Conservation (phyloP, 2,329 filamentous ascomycete species). For the Alternaria longipes region DNA sequence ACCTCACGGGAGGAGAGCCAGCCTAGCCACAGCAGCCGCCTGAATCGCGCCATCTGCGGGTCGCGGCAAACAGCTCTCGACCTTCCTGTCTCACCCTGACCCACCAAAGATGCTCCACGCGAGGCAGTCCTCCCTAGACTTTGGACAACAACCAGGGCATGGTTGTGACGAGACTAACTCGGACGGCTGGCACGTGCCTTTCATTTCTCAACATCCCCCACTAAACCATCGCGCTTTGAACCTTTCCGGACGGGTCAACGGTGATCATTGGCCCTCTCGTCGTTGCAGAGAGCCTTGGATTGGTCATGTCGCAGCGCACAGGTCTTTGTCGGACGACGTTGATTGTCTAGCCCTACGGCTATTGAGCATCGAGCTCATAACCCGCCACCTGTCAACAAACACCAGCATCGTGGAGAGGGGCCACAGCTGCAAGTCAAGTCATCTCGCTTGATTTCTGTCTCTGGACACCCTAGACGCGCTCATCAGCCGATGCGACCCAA, state of each 20-base stretch:
- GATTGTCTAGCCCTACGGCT: constrained; percentile 21
- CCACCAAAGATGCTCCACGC: constrained; percentile 12
- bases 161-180: not conserved
- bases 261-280: constrained; percentile 17
- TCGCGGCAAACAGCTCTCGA: constrained; percentile 20
- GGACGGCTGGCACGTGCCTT: not conserved
- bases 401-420: constrained; percentile 11
- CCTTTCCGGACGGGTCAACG: constrained; percentile 14
- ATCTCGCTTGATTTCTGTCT: constrained; percentile 8
- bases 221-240: constrained; percentile 4
- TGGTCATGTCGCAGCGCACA: constrained; percentile 41
- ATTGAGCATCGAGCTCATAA: constrained; percentile 25
- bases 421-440: constrained; percentile 16
- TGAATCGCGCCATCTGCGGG: constrained; percentile 20
- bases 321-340: constrained; percentile 22
- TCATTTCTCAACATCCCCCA: constrained; percentile 15
- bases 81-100: constrained; percentile 10
- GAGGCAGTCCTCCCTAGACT: constrained; percentile 14
- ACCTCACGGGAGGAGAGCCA: not conserved
- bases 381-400: constrained; percentile 5
- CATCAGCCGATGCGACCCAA: constrained; percentile 23
- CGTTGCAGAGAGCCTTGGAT: constrained; percentile 20
- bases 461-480: constrained; percentile 3
- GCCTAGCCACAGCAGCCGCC: constrained; percentile 13
- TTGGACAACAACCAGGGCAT: not conserved